Evolutionary conservation across 2,329 filamentous ascomycete species (phyloP), one percentile per base, ranked within the genome.

Genomic region (Aureobasidium sp.): DNA sequence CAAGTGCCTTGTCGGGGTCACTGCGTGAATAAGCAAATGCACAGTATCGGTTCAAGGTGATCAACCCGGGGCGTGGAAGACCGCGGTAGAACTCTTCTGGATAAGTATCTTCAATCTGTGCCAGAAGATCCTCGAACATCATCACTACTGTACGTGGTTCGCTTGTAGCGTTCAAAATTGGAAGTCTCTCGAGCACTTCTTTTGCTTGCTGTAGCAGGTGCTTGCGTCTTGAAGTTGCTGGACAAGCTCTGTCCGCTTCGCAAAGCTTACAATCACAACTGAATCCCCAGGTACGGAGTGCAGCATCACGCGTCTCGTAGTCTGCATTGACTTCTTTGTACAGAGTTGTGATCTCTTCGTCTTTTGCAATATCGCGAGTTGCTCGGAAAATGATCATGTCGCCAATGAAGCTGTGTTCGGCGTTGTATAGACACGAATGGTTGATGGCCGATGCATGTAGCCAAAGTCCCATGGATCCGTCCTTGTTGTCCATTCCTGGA

Each of bases 361-460:
- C 72, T 0, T 76, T 64, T 0, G 72, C 64, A 0, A 85, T 68
- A 47, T 81, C 75, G 11, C 66, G 66, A 0, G 75, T 70, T 0
- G 82, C 82, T 8, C 80, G 78, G 25, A 84, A 56, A 8, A 84
- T 74, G 64, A 77, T 73, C 72, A 85, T 76, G 65, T 85, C 81
- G 2, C 82, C 81, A 41, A 84, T 80, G 67, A 83, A 84, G 0
- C 76, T 69, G 17, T 78, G 78, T 0, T 62, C 64, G 20, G 75
- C 76, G 65, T 83, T 85, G 11, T 68, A 68, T 5, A 75, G 20
- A 67, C 83, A 85, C 12, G 74, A 76, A 64, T 85, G 82, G 62
- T 85, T 85, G 65, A 83, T 77, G 61, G 74, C 72, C 0, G 82
- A 80, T 3, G 80, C 78, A 11, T 52, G 45, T 15, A 41, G 15